Evolutionary conservation across 306 rosid genomes (phyloP).

Genomic region (Herpetospermum pedunculosum): DNA sequence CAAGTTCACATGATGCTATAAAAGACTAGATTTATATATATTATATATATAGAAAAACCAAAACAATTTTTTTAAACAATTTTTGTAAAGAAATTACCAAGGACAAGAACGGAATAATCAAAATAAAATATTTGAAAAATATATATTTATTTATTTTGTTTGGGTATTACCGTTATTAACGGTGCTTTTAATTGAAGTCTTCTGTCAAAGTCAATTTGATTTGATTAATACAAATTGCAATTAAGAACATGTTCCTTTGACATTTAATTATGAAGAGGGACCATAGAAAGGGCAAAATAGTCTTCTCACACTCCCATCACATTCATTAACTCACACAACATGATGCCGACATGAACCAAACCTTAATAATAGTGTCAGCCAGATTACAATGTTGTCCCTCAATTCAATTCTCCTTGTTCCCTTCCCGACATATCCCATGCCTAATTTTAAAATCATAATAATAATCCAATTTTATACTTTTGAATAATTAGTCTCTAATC

Average conservation of each 20-base stretch:
- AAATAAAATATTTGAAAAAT: background rate
- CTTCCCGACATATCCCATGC: background rate
- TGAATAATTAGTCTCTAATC: background rate
- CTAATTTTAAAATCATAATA: background rate
- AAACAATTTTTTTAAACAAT: too few relatives aligned
- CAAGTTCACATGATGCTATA: background rate
- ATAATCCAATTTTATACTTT: background rate
- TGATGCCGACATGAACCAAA: constrained; percentile 12
- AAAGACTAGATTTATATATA: too few relatives aligned
- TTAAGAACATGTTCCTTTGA: background rate
- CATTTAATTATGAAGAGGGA: background rate
- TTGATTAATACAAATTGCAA: background rate
- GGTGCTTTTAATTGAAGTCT: background rate
- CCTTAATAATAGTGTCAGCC: constrained; percentile 2
- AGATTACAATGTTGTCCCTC: constrained; percentile 1
- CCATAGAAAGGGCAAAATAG: background rate
- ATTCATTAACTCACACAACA: background rate
- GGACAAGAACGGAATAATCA: too few relatives aligned
- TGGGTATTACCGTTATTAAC: background rate
- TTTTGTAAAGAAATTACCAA: too few relatives aligned
- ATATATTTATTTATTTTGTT: background rate
- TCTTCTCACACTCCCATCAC: background rate
- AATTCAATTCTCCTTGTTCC: background rate
- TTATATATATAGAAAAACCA: background rate
- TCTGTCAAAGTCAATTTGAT: background rate